Base-by-base conservation (phyloP, 2,329 filamentous ascomycete species). In the Aureobasidium sp. region DNA sequence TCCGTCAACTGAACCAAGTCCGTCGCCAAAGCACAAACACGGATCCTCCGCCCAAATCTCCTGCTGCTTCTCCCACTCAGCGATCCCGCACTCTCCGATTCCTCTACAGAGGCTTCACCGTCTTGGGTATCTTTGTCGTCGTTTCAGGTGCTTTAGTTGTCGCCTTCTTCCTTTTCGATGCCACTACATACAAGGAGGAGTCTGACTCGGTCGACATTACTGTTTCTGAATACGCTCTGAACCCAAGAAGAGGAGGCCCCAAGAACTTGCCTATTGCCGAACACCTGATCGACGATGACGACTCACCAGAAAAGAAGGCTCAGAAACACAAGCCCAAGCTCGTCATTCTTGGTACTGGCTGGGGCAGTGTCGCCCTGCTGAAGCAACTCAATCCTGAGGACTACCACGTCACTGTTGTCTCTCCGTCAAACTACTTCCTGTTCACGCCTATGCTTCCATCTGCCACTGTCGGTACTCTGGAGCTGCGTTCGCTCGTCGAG, bases 391-490 rank as follows among this genome's bases (percentile, higher is more conserved):
- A 91, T 57, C 85, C 90, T 0, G 88, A 90, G 11, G 88, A 96
- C 62, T 98, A 96, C 66, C 90, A 98, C 69, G 85, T 98, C 60
- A 97, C 91, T 4, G 86, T 98, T 34, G 85, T 98, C 38, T 95
- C 90, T 11, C 91, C 93, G 0, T 86, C 86, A 30, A 97, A 97
- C 64, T 95, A 97, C 72, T 98, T 98, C 72, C 74, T 98, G 27
- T 98, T 98, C 70, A 98, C 93, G 2, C 93, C 93, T 0, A 97
- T 98, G 90, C 77, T 98, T 38, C 93, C 93, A 1, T 95, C 90
- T 29, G 94, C 93, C 6, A 98, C 94, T 0, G 93, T 98, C 5
- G 94, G 94, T 11, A 98, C 93, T 0, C 75, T 98, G 27, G 91
- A 95, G 65, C 74, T 97, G 63, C 79, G 91, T 59, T 95, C 90